Percentiles rank a stretch among this genome's conserved stretches.
Evolutionary conservation across 2,329 filamentous ascomycete species (phyloP).

Genomic region (Claviceps maximensis): DNA sequence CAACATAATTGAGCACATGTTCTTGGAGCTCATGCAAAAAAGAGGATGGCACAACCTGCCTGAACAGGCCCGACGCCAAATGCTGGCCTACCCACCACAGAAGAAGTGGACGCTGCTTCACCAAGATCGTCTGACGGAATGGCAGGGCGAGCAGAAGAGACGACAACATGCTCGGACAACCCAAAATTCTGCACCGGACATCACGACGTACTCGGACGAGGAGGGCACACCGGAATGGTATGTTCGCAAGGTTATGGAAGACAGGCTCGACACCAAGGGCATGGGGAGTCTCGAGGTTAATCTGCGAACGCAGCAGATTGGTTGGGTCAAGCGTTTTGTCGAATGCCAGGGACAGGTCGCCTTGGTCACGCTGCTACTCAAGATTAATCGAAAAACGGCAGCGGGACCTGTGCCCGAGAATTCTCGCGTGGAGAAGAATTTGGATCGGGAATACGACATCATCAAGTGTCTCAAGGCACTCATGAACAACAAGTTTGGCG

Average conservation of each 20-base stretch:
- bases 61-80: conserved; percentile 86
- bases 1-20: conserved; percentile 77
- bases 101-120: conserved; percentile 98
- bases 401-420: conserved; percentile 54
- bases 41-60: conserved; percentile 94
- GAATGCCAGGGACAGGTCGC: conserved; percentile 96
- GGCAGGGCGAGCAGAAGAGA: conserved; percentile 87
- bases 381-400: conserved; percentile 80
- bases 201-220: conserved; percentile 73
- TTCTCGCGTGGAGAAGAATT: conserved; percentile 55
- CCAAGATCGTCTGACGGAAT: conserved; percentile 85
- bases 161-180: conserved; percentile 60
- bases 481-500: conserved; percentile 99
- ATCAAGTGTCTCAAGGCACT: conserved; percentile 93
- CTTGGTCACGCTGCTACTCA: conserved; percentile 81
- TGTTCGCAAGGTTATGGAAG: conserved; percentile 92
- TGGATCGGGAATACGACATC: conserved; percentile 91
- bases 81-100: conserved; percentile 83
- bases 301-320: conserved; percentile 88
- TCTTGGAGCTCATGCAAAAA: conserved; percentile 90
- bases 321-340: conserved; percentile 92
- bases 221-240: conserved; percentile 98
- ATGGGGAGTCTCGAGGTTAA: conserved; percentile 90
- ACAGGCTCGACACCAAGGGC: conserved; percentile 81
- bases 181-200: conserved; percentile 54